Evolutionary conservation across 2,329 filamentous ascomycete genomes (phyloP).

Genomic region (Emmonsia crescens): DNA sequence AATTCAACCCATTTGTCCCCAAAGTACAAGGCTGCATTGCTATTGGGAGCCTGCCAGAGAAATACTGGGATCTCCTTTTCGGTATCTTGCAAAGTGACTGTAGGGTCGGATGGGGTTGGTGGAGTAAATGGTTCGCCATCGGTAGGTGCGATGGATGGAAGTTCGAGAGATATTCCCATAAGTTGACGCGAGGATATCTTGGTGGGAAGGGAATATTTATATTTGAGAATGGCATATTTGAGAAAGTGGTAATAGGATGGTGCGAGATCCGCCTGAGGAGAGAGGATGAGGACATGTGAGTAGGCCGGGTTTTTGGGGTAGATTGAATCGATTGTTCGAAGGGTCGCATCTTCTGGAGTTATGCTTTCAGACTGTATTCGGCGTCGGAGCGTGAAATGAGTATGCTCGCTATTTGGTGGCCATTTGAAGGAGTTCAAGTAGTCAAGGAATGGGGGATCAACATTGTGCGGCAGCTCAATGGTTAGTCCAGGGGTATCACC

Average conservation of each 20-base stretch:
- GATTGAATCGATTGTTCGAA: constrained; percentile 74
- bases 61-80: constrained; percentile 46
- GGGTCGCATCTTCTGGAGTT: constrained; percentile 58
- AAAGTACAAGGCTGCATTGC: constrained; percentile 70
- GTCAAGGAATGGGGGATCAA: constrained; percentile 54
- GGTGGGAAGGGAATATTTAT: constrained; percentile 54
- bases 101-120: constrained; percentile 23
- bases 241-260: constrained; percentile 78
- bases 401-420: constrained; percentile 45
- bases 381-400: constrained; percentile 57
- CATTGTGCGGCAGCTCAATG: constrained; percentile 64
- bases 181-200: constrained; percentile 43
- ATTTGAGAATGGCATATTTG: constrained; percentile 65
- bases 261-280: constrained; percentile 68
- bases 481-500: constrained; percentile 64
- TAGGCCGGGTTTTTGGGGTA: constrained; percentile 57
- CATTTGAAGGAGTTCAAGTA: constrained; percentile 58
- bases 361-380: constrained; percentile 53
- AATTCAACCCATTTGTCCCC: constrained; percentile 81
- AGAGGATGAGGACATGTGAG: constrained; percentile 74
- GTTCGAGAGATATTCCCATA: constrained; percentile 68
- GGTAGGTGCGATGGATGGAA: constrained; percentile 47
- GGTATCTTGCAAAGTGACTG: constrained; percentile 10
- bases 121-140: constrained; percentile 46
- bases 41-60: constrained; percentile 75